Conservation (phyloP, 805 yeast species). For the Blastobotrys parvus region DNA sequence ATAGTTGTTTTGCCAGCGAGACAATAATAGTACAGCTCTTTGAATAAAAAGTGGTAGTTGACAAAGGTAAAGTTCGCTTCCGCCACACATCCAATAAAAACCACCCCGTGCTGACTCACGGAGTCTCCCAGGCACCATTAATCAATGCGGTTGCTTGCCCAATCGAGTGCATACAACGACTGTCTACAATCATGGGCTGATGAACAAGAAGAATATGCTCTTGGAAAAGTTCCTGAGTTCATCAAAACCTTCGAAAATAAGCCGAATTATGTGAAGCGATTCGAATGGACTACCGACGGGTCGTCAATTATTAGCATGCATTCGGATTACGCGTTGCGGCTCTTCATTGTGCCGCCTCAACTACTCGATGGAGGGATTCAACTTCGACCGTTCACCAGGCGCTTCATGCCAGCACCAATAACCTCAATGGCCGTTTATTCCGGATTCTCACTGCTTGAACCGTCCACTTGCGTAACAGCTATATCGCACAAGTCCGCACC, state of each 20-base stretch:
- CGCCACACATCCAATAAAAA: too few species aligned
- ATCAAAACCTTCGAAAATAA: too few species aligned
- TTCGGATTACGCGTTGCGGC: constrained; percentile 16
- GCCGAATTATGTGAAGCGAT: constrained; percentile 6
- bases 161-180: not conserved
- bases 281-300: constrained; percentile 21
- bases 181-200: not conserved
- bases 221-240: not conserved
- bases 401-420: constrained; percentile 11
- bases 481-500: constrained; percentile 16
- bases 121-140: too few species aligned
- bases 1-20: too few species aligned
- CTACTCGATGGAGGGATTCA: constrained; percentile 7
- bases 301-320: constrained; percentile 15
- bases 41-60: too few species aligned
- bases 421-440: constrained; percentile 12
- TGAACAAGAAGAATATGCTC: not conserved
- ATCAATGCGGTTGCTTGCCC: not conserved
- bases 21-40: too few species aligned
- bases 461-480: constrained; percentile 9
- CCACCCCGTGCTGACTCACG: not conserved
- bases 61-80: too few species aligned
- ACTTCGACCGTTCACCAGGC: constrained; percentile 12
- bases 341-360: constrained; percentile 16
- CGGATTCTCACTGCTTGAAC: constrained; percentile 10